Percentiles rank a stretch among this genome's conserved stretches.
phyloP scores from a whole-genome alignment of 257 asterid genomes.

The Anisodus tanguticus region DNA sequence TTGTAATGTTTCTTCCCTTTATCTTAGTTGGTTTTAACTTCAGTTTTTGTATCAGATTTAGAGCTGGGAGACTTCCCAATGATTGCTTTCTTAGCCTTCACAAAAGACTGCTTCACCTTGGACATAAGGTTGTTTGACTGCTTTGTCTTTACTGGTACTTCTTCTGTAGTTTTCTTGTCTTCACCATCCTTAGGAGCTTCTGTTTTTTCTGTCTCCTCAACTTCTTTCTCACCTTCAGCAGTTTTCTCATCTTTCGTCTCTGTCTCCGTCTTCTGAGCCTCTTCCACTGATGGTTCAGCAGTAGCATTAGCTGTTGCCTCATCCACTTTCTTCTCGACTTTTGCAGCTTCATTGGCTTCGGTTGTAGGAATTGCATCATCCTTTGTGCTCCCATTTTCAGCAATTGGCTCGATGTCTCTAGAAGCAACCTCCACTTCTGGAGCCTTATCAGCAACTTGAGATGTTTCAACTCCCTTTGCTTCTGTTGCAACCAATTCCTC shows the following conservation, averaged over 20 bases:
- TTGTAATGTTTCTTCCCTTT: slow-evolving; percentile 1
- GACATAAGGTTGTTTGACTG: slow-evolving; percentile 62
- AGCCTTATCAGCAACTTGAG: slow-evolving; percentile 38
- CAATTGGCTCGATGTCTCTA: slow-evolving; percentile 42
- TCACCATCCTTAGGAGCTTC: slow-evolving; percentile 40
- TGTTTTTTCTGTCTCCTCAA: slow-evolving; percentile 36
- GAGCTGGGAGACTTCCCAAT: slow-evolving; percentile 72
- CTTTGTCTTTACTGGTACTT: slow-evolving; percentile 61
- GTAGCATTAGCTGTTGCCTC: slow-evolving; percentile 12
- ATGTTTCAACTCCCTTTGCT: slow-evolving; percentile 35
- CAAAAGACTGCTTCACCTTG: slow-evolving; percentile 85
- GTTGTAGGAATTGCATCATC: slow-evolving; percentile 36
- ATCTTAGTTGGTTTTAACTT: slow-evolving; percentile 45
- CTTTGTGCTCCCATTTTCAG: slow-evolving; percentile 34
- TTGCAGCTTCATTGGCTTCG: slow-evolving; percentile 37
- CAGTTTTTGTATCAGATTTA: slow-evolving; percentile 59
- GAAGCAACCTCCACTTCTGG: slow-evolving; percentile 43
- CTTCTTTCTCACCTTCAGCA: slow-evolving; percentile 40
- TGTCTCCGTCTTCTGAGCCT: slow-evolving; percentile 36
- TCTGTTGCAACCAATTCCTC: slow-evolving; percentile 38
- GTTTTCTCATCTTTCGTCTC: slow-evolving; percentile 39
- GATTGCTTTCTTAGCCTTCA: slow-evolving; percentile 91
- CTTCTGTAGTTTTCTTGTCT: slow-evolving; percentile 50
- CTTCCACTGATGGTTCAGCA: slow-evolving; percentile 31
- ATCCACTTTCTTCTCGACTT: slow-evolving; percentile 41